Evolutionary conservation across 192 early-diverging fungal species (phyloP), one percentile per base, ranked within the genome.

Genomic region (Backusella psychrophila): DNA sequence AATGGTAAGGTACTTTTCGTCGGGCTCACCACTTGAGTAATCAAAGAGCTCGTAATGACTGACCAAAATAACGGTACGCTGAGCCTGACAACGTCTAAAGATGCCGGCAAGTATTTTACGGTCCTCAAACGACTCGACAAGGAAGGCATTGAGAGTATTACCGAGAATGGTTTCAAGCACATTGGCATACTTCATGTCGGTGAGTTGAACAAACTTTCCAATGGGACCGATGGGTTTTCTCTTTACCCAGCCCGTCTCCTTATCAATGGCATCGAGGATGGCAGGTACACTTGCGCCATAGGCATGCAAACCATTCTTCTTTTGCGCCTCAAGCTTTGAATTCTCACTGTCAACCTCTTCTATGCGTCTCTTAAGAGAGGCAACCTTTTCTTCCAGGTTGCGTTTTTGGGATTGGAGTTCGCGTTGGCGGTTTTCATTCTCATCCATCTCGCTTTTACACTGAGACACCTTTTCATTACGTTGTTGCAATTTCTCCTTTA

Each of bases 211-310:
- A 69, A 85, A 86, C 34, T 73, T 78, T n/a, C 94, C 94, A 15
- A 95, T 80, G 0, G 94, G 94, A 4, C 94, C 94, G 12, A 94
- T 73, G 1, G 94, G 94, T 26, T 75, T 44, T 46, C 82, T 80
- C 36, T 80, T 82, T 14, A 56, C 75, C 83, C 85, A 88, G 34
- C 78, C 35, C 6, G 74, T 78, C 56, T 86, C 82, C 9, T 41
- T 46, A 4, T 81, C 73, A 33, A 94, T 92, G 7, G 78, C 77
- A 4, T 73, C 67, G 59, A 93, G 65, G 3, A 93, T 87, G 12
- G 92, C 91, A 8, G 90, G 87, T 9, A 93, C 88, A 6, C 79
- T 78, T 0, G 78, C 68, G n/a, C 95, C 95, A 80, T 92, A 97
- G 1, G 93, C 93, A 19, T 77, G 88, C 46, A 97, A 75, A 5